Base-by-base conservation (phyloP, 2,329 filamentous ascomycete genomes). In the Aspergillus tubingensis region DNA sequence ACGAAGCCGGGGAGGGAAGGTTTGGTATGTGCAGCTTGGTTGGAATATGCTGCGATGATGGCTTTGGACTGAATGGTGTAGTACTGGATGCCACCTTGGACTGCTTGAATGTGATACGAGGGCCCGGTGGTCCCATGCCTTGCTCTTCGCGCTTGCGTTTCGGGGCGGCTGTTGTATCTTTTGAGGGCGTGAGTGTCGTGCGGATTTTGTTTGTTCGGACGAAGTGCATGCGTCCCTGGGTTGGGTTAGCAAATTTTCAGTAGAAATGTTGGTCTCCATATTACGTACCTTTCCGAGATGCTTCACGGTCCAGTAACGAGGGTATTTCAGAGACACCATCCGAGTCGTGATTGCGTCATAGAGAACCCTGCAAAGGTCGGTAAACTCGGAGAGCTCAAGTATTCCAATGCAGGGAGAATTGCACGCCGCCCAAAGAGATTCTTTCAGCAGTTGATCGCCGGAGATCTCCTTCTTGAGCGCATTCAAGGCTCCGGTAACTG, bases 361-460 rank as follows among this genome's bases (percentile, higher is more conserved):
- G 15, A 89, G 71, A 59, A 86, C 73, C 39, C 77, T 76, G 63
- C 85, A 86, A 38, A 88, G 77, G 62, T 87, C 85, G 17, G 84
- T 75, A 32, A 88, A 78, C 41, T 85, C 81, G 6, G 80, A 80
- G 49, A 87, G 76, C 67, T 88, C 85, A 27, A 80, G 74, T 2
- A 84, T 65, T 1, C 82, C 79, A 47, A 86, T 76, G 5, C 70
- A 72, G 1, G 77, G 80, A 0, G 85, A 83, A 54, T 77, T 80
- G 66, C 85, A 80, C 2, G 85, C 86, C 57, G 82, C 78, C 80
- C 85, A 86, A 3, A 89, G 70, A 11, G 81, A 80, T 41, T 82
- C 71, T 65, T 82, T 82, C 57, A 89, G 77, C 2, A 74, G 70
- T 38, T 77, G 62, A 52, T 87, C 81, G 6, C 74, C 69, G 3